Base-by-base conservation (phyloP, 192 early-diverging fungal species). In the Lobosporangium transversale region DNA sequence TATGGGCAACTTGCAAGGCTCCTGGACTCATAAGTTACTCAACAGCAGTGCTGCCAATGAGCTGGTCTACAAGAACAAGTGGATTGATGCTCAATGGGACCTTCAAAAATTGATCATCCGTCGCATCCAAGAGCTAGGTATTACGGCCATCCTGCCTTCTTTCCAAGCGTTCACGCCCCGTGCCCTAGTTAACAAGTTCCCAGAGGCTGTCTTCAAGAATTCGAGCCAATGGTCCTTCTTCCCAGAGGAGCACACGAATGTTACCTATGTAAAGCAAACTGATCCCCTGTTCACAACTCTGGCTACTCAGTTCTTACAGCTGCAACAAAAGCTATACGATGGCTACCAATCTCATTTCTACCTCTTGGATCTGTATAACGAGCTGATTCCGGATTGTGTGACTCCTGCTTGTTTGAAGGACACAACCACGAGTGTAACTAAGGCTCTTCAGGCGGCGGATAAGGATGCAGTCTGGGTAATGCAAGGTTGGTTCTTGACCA, bases 321-420 rank as follows among this genome's bases (percentile, higher is more conserved):
- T 75, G 1, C 71, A 75, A 43, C 57, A 75, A 29, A 53, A 53
- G 33, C 35, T 75, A 12, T 60, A 75, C 23, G 37, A 51, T 40
- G 71, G 71, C 3, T 53, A 60, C 52, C 18, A 53, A 18, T 60
- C 71, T 0, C 50, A 75, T 31, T 32, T 44, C 32, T 75, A 75
- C 36, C 58, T 75, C 8, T 36, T 75, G 56, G 71, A 75, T 58
- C 63, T 75, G 18, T 75, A 55, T 30, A 75, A 75, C 55, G 71
- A 75, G 52, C 26, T 75, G n/a, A 33, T 37, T 0, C 71, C 71
- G 1, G 63, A 59, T 17, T 75, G 71, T 20, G 18, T 24, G 1
- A 75, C 71, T 1, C 57, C 63, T 20, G 71, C 2, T 3, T 75
- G 71, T 20, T 12, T 66, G 32, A 65, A 60, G 48, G 56, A 48